Base-by-base conservation (phyloP, 2,329 filamentous ascomycete genomes). In the Apiospora malaysiana region DNA sequence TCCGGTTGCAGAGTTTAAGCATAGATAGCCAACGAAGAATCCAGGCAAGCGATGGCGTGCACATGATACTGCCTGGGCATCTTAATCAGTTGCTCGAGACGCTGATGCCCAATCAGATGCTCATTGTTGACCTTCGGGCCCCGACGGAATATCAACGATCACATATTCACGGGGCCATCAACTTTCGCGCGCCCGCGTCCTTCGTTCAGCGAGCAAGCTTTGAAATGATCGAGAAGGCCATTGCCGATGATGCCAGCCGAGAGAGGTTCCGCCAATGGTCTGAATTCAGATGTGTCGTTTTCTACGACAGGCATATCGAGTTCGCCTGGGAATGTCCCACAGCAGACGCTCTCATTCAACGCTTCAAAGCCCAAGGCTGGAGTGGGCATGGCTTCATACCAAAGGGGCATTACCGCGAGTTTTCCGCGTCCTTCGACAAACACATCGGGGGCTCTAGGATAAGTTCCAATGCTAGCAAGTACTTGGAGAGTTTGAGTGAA, bases 331-430 rank as follows among this genome's bases (percentile, higher is more conserved):
- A 88, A 71, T 87, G 86, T 49, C 86, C 86, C 0, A 77, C 83
- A 2, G 86, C 87, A 2, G 82, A 83, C 18, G 77, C 82, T 0
- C 75, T 89, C 2, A 76, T 83, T 25, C 77, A 82, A 49, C 87
- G 86, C 71, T 81, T 89, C 69, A 83, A 79, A 68, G 76, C 77
- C 21, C 81, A 83, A 73, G 85, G 83, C 27, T 89, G 87, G 87
- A 72, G 74, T 0, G 87, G 87, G 1, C 83, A 84, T 51, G 85
- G 82, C 71, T 89, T 89, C 74, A 80, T 89, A 9, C 81, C 89
- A 45, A 88, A 88, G 74, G 87, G 87, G 0, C 85, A 87, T 69
- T 89, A 86, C 75, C 82, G 83, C 66, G 87, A 89, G 72, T 89
- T 89, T 72, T 86, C 85, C 21, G 80, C 81, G 37, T 86, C 85